Evolutionary conservation across 441 rosid genomes (phyloP), one percentile per base, ranked within the genome.

Genomic region (Croton laevigatus): DNA sequence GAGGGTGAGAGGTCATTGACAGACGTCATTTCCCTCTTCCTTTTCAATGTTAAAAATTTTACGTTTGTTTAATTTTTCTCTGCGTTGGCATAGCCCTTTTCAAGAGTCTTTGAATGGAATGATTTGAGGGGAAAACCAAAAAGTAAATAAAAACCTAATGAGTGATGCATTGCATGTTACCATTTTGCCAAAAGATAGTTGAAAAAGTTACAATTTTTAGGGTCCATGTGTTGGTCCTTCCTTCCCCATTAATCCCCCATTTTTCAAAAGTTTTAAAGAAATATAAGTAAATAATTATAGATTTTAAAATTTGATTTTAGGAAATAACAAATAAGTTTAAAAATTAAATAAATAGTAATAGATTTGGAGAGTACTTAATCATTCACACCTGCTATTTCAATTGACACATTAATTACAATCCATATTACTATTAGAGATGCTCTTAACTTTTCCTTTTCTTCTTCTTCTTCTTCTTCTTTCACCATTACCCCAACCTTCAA

Each of bases 151-250:
- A 42, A 59, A 65, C 46, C 54, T 72, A 76, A 80, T 80, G 82
- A 82, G 85, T 66, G 83, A 79, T 73, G 80, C 98, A 86, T 88
- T 73, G 80, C 98, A 86, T 88, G 97, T 85, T 86, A 83, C 75
- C 17, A 73, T 88, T 88, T 77, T 79, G 59, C 80, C 80, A 76
- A 81, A 80, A 86, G 84, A 79, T 76, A 66, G 85, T 74, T n/a
- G n/a, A 80, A 80, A 79, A 85, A 69, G 85, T 59, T 80, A 65
- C 69, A 76, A 82, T 70, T 64, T 37, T 45, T 52, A 72, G 57
- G 87, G 84, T 80, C 66, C 89, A 76, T 49, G 40, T 76, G 85
- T 73, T 79, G 77, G 72, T 49, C 66, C 58, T 75, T 19, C 73
- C 74, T 68, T 1, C 22, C 42, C 1, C 42, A 38, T 38, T 5